These are phyloP conservation scores for Chaetomium olivaceum DNA, from an alignment of 2,329 filamentous ascomycete genomes.

Conservation along the genomic window DNA sequence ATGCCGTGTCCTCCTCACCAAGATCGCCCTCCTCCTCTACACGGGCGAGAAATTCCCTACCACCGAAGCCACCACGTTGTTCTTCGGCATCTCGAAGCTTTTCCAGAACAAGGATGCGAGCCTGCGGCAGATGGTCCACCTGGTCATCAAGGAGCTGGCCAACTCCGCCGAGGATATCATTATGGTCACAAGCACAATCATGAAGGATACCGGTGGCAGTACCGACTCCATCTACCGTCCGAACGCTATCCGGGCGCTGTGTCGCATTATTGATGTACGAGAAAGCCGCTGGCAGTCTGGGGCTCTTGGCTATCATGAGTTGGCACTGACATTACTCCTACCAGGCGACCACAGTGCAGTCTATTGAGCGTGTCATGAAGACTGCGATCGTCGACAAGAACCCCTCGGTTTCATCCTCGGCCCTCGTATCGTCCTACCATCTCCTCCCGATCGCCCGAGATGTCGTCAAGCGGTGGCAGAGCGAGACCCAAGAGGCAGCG, in stretches of 20 bases:
- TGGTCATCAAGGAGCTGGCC: conserved; percentile 96
- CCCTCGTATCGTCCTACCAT: conserved; percentile 95
- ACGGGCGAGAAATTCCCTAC: conserved; percentile 96
- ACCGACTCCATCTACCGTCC: conserved; percentile 92
- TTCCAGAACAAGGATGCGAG: conserved; percentile 99
- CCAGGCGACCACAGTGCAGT: conserved; percentile 90
- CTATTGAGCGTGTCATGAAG: conserved; percentile 97
- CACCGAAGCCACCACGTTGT: conserved; percentile 95
- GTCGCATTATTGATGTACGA: conserved; percentile 91
- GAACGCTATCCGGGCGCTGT: conserved; percentile 93
- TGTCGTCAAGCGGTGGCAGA: conserved; percentile 96
- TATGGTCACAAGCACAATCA: conserved; percentile 99
- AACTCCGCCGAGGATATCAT: conserved; percentile 97
- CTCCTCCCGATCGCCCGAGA: conserved; percentile 94
- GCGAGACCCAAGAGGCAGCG: conserved; percentile 95
- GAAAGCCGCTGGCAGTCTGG: not conserved
- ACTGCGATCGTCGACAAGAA: conserved; percentile 99
- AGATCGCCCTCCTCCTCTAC: conserved; percentile 94
- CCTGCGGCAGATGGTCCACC: conserved; percentile 97
- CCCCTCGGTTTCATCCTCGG: conserved; percentile 93
- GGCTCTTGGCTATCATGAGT: not conserved
- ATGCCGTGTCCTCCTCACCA: conserved; percentile 96
- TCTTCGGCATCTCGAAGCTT: conserved; percentile 98
- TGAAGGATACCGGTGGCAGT: conserved; percentile 97
- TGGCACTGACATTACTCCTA: conserved; percentile 31